phyloP scores from a whole-genome alignment of 768 basidiomycete species.

The Rhodotorula kratochvilovae region DNA sequence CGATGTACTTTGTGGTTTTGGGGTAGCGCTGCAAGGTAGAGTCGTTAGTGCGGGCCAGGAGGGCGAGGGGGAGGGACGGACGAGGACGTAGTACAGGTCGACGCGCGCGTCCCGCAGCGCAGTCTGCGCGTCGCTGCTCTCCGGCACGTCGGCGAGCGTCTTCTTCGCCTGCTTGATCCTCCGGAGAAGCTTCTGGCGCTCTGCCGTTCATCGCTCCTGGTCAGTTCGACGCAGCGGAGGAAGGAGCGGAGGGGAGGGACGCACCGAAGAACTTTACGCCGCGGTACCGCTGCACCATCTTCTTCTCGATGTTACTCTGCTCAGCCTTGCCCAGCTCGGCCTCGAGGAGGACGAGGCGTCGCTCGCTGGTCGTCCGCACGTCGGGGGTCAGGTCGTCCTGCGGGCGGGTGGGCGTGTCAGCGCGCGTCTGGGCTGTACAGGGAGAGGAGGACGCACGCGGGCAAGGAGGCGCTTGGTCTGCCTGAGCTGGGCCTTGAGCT shows the following conservation, averaged over 20 bases:
- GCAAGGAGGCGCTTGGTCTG: conserved; percentile 77
- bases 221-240: no score
- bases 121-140: conserved; percentile 38
- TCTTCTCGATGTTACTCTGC: conserved; percentile 62
- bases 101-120: conserved; percentile 65
- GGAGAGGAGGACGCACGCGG: conserved; percentile 54
- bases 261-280: conserved; percentile 89
- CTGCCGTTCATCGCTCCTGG: no score
- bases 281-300: conserved; percentile 73
- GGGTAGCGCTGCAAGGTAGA: conserved; percentile 66
- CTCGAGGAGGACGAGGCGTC: conserved; percentile 69
- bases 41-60: neutral
- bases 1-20: conserved; percentile 79
- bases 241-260: conserved; percentile 28
- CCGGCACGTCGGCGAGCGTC: conserved; percentile 46
- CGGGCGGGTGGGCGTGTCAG: neutral
- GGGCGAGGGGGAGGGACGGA: conserved; percentile 43
- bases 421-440: neutral
- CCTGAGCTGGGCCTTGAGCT: conserved; percentile 75
- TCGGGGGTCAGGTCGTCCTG: conserved; percentile 80
- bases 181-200: conserved; percentile 78
- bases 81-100: conserved; percentile 85
- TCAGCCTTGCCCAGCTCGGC: conserved; percentile 66
- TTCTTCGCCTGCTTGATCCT: conserved; percentile 69
- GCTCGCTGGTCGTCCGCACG: conserved; percentile 72